Conservation (phyloP, 768 basidiomycete species). For the Coprinopsis marcescibilis region DNA sequence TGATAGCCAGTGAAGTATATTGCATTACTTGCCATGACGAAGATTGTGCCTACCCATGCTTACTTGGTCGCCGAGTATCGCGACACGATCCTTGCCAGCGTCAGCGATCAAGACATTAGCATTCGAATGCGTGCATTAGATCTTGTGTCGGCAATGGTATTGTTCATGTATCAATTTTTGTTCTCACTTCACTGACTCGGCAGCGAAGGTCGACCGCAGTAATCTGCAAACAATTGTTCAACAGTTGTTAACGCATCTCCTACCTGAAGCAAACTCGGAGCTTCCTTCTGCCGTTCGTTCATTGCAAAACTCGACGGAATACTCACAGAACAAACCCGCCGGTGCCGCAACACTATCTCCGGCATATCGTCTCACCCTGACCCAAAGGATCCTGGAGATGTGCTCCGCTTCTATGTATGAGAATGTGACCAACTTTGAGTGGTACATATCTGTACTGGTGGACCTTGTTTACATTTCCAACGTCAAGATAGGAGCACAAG, state of each 20-base stretch:
- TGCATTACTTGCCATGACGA: slow-evolving; percentile 88
- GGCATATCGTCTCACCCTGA: slow-evolving; percentile 80
- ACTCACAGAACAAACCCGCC: slow-evolving; percentile 30
- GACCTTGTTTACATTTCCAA: slow-evolving; percentile 86
- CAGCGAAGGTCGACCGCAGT: slow-evolving; percentile 73
- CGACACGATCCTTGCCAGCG: slow-evolving; percentile 81
- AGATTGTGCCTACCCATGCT: slow-evolving; percentile 91
- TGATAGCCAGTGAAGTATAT: slow-evolving; percentile 84
- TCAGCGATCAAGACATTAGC: slow-evolving; percentile 91
- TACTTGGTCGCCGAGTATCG: slow-evolving; percentile 89
- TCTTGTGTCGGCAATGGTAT: slow-evolving; percentile 88
- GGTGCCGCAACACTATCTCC: slow-evolving; percentile 64
- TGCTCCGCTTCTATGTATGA: slow-evolving; percentile 80
- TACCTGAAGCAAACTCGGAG: slow-evolving; percentile 47
- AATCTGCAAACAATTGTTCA: slow-evolving; percentile 89
- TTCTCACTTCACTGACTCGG: slow-evolving; percentile 1
- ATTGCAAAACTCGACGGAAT: slow-evolving; percentile 36
- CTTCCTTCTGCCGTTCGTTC: slow-evolving; percentile 61
- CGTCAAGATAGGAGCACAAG: slow-evolving; percentile 69
- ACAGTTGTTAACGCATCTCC: slow-evolving; percentile 83
- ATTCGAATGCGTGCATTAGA: slow-evolving; percentile 96
- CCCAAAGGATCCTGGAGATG: slow-evolving; percentile 80
- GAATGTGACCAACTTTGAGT: slow-evolving; percentile 90
- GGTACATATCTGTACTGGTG: slow-evolving; percentile 93
- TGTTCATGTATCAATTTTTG: slow-evolving; percentile 13